Evolutionary conservation across 768 basidiomycete species (phyloP).

Genomic region (Trametes gibbosa): DNA sequence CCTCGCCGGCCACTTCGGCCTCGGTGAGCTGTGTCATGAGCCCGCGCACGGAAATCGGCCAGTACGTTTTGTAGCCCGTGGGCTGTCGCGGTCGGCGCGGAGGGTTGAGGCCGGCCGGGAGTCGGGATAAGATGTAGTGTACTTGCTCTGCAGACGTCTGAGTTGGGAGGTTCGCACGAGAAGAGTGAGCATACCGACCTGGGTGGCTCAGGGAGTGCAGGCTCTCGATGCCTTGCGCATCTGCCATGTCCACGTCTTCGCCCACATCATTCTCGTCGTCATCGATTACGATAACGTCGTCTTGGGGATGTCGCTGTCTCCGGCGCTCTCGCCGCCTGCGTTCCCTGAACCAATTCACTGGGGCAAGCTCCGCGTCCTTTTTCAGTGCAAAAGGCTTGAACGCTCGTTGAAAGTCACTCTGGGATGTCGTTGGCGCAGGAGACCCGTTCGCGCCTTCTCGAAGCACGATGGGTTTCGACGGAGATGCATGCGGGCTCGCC

Average conservation of each 20-base stretch:
- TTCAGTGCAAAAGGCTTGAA: conserved; percentile 82
- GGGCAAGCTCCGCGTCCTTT: conserved; percentile 71
- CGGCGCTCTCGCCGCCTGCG: conserved; percentile 26
- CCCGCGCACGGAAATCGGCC: conserved; percentile 41
- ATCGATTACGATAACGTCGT: conserved; percentile 62
- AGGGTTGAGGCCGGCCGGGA: conserved; percentile 18
- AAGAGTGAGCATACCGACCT: conserved; percentile 33
- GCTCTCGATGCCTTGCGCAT: conserved; percentile 11
- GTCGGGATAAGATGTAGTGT: conserved; percentile 14
- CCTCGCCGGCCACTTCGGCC: conserved; percentile 75
- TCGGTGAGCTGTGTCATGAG: conserved; percentile 67
- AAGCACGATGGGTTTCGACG: conserved; percentile 24
- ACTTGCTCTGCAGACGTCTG: conserved; percentile 20
- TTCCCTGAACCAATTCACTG: conserved; percentile 63
- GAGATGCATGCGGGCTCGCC: conserved; percentile 20
- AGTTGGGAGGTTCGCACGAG: not conserved
- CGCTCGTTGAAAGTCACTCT: conserved; percentile 65
- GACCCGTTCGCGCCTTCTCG: conserved; percentile 26
- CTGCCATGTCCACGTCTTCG: conserved; percentile 27
- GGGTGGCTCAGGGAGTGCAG: conserved; percentile 33
- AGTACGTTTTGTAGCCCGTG: conserved; percentile 29
- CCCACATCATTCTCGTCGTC: conserved; percentile 33
- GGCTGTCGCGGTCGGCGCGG: conserved; percentile 32
- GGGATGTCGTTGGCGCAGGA: conserved; percentile 33
- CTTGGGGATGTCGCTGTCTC: conserved; percentile 25